Conservation (phyloP, 495 filamentous ascomycete species). For the Trichoderma reesei region DNA sequence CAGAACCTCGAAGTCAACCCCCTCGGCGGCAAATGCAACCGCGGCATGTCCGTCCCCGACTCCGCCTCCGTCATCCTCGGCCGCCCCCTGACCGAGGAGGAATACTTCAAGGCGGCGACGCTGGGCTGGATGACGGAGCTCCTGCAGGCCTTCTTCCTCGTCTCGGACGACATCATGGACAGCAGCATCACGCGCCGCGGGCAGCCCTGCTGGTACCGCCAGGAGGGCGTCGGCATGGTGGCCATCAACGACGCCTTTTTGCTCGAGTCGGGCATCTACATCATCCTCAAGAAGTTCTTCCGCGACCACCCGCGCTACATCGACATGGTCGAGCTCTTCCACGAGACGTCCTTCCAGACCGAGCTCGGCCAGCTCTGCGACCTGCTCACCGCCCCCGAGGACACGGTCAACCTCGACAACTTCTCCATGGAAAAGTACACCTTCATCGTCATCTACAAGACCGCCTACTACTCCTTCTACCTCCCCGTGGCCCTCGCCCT, state of each 20-base stretch:
- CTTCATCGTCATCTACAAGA: conserved; percentile 99
- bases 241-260: conserved; percentile 99
- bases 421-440: conserved; percentile 92
- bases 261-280: conserved; percentile 84
- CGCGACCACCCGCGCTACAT: conserved; percentile 73
- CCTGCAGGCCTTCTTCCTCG: conserved; percentile 96
- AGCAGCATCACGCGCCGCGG: conserved; percentile 83
- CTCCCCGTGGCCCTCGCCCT: conserved; percentile 90
- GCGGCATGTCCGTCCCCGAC: conserved; percentile 95
- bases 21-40: conserved; percentile 93
- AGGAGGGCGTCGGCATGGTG: conserved; percentile 77
- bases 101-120: conserved; percentile 74
- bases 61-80: conserved; percentile 69
- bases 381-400: conserved; percentile 90
- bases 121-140: conserved; percentile 97
- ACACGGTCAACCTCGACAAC: conserved; percentile 78
- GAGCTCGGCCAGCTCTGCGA: conserved; percentile 92
- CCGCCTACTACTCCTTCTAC: conserved; percentile 98
- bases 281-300: conserved; percentile 88
- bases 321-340: conserved; percentile 89
- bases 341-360: conserved; percentile 85
- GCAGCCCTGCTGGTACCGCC: conserved; percentile 89
- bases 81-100: conserved; percentile 59
- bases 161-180: conserved; percentile 99
- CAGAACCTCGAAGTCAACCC: conserved; percentile 55